Evolutionary conservation across 2,329 filamentous ascomycete species (phyloP).

Genomic region (Sordariomycetes sp.): DNA sequence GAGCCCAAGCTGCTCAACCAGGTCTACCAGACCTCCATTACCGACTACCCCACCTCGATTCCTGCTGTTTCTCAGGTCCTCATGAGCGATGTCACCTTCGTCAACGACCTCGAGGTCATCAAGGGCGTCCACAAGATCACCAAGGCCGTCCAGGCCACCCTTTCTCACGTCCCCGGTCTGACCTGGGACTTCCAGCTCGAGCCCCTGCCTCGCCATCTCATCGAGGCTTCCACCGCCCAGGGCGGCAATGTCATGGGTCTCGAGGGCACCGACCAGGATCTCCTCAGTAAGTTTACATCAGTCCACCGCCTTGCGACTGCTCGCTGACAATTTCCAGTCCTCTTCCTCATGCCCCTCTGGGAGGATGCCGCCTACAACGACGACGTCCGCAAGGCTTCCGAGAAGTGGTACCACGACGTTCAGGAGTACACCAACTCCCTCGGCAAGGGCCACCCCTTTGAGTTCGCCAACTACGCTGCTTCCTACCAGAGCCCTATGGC

Average conservation of each 20-base stretch:
- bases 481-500: constrained; percentile 14
- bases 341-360: constrained; percentile 7
- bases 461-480: constrained; percentile 25
- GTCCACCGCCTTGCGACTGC: background rate
- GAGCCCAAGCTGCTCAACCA: constrained; percentile 10
- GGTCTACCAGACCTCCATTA: constrained; percentile 8
- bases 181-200: constrained; percentile 9
- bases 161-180: constrained; percentile 6
- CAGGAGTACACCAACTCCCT: constrained; percentile 4
- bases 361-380: constrained; percentile 2
- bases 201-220: constrained; percentile 6
- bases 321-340: background rate
- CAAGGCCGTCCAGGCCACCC: constrained; percentile 4
- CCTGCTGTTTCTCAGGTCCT: constrained; percentile 7
- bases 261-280: background rate
- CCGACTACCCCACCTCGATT: constrained; percentile 7
- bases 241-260: background rate
- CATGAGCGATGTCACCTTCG: constrained; percentile 8
- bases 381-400: constrained; percentile 4
- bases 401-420: constrained; percentile 3
- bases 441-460: constrained; percentile 1
- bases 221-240: background rate
- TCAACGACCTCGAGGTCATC: constrained; percentile 7
- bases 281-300: constrained; percentile 2
- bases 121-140: constrained; percentile 9